Conservation (phyloP, 306 rosid species). For the Vicia sativa region DNA sequence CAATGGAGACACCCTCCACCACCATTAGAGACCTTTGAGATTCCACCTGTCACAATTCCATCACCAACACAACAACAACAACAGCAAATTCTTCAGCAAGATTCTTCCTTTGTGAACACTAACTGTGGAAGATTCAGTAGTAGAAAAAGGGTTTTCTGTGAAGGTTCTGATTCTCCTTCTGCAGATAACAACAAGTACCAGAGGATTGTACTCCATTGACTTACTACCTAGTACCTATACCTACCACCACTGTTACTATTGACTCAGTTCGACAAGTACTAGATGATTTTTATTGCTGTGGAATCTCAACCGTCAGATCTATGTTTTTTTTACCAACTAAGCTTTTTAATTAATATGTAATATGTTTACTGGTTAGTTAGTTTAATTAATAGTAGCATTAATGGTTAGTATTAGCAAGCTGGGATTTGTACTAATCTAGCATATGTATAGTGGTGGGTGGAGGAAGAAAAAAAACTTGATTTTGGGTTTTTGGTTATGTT, state of each 20-base stretch:
- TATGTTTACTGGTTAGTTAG: conserved; percentile 37
- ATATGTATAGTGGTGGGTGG: conserved; percentile 56
- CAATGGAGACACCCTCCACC: conserved; percentile 99
- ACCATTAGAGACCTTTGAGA: conserved; percentile 82
- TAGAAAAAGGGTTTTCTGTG: conserved; percentile 71
- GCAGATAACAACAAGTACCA: conserved; percentile 72
- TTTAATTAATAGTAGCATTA: conserved; percentile 47
- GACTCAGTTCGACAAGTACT: not conserved
- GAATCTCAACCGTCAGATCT: not conserved
- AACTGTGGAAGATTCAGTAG: conserved; percentile 58
- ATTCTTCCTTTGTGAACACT: conserved; percentile 47
- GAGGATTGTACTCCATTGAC: conserved; percentile 72
- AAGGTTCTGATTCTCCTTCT: conserved; percentile 70
- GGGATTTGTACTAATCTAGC: conserved; percentile 58
- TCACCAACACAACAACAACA: conserved; percentile 45
- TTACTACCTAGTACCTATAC: conserved; percentile 1
- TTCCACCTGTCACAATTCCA: conserved; percentile 88
- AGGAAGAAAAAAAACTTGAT: conserved; percentile 37
- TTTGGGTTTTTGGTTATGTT: conserved; percentile 38
- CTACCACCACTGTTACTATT: not conserved
- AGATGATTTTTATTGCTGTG: not conserved
- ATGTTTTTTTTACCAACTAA: conserved; percentile 29
- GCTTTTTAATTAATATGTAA: conserved; percentile 32
- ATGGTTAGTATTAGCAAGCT: conserved; percentile 33
- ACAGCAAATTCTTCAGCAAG: conserved; percentile 46